Conservation (phyloP, 176 grass and related monocot genomes). For the Aegilops longissima region DNA sequence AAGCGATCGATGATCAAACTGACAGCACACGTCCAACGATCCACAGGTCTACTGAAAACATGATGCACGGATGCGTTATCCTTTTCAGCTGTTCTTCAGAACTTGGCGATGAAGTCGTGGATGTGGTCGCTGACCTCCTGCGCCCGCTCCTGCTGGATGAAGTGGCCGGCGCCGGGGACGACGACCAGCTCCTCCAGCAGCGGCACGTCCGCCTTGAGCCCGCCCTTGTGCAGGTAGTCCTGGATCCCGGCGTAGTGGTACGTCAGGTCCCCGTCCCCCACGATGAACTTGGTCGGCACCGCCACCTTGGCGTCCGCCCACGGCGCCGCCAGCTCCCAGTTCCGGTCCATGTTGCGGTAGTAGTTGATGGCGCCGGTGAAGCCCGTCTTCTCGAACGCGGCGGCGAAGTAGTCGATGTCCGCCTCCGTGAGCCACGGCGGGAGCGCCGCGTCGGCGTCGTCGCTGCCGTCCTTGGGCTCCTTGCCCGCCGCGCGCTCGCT, state of each 20-base stretch:
- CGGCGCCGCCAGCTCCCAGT: conserved; percentile 52
- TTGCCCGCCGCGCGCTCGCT: background rate
- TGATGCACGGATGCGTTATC: background rate
- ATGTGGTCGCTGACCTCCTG: conserved; percentile 42
- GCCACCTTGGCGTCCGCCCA: conserved; percentile 45
- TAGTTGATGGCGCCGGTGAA: conserved; percentile 50
- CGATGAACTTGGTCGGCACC: conserved; percentile 54
- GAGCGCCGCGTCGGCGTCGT: background rate
- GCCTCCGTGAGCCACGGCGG: conserved; percentile 34
- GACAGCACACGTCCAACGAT: too few relatives aligned
- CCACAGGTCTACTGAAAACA: background rate
- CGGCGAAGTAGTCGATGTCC: conserved; percentile 40
- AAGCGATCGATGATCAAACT: too few relatives aligned
- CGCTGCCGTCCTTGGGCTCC: too few relatives aligned
- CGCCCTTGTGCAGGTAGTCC: conserved; percentile 53
- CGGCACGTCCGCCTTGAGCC: conserved; percentile 38
- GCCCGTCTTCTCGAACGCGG: conserved; percentile 45
- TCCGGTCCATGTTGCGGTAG: conserved; percentile 64
- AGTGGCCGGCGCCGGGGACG: conserved; percentile 50
- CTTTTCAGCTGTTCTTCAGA: background rate
- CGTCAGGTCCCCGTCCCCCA: conserved; percentile 48
- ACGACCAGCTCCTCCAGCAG: conserved; percentile 38
- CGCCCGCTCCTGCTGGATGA: conserved; percentile 53
- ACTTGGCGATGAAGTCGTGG: conserved; percentile 42
- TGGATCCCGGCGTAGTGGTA: conserved; percentile 44